phyloP scores from a whole-genome alignment of 305 asterid species.

The Fraxinus sp. region DNA sequence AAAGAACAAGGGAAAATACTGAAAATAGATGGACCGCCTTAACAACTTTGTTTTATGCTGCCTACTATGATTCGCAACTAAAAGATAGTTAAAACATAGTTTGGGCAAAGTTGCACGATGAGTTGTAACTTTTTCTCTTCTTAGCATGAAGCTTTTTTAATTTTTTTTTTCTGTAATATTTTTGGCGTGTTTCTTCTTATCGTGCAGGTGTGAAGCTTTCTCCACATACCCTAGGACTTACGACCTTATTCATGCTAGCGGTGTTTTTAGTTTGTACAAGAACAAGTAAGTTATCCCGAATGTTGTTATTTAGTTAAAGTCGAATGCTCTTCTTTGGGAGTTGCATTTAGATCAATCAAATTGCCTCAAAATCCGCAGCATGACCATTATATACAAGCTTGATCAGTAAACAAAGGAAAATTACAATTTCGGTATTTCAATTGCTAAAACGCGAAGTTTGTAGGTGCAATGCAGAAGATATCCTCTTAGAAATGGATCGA shows the following conservation, averaged over 20 bases:
- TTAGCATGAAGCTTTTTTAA: neutral
- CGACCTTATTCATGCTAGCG: slow-evolving; percentile 52
- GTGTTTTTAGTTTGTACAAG: slow-evolving; percentile 50
- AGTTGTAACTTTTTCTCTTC: neutral
- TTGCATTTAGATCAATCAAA: neutral
- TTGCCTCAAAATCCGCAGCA: neutral
- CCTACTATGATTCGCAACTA: neutral
- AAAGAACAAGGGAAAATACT: neutral
- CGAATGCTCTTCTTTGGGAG: neutral
- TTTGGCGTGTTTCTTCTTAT: neutral
- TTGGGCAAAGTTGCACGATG: neutral
- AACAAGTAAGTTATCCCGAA: slow-evolving; percentile 39
- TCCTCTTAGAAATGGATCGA: slow-evolving; percentile 54
- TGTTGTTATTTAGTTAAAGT: neutral
- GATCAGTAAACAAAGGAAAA: neutral
- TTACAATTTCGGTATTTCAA: neutral
- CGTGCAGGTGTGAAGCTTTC: slow-evolving; percentile 55
- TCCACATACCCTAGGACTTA: slow-evolving; percentile 60
- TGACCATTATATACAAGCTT: neutral
- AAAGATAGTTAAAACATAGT: neutral
- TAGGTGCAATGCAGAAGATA: slow-evolving; percentile 47
- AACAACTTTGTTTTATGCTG: neutral
- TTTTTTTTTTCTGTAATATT: neutral
- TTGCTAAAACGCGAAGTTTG: neutral
- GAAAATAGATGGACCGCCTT: neutral